Conservation (phyloP, 768 basidiomycete species). For the Gloeopeniophorella convolvens region DNA sequence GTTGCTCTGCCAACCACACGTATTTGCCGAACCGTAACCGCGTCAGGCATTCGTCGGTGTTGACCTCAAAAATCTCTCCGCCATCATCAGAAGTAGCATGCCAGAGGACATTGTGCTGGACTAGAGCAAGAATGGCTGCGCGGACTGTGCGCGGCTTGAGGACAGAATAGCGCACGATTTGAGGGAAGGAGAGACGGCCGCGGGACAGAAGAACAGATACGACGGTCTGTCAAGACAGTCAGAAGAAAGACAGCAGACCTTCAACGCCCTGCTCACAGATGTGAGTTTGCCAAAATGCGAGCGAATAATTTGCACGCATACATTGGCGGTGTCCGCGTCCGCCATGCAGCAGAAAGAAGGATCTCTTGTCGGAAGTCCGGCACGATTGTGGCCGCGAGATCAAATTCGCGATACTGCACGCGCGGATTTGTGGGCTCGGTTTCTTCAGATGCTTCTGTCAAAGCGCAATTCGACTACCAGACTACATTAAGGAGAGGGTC, state of each 20-base stretch:
- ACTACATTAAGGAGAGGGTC: too few species aligned
- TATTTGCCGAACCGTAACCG: conserved; percentile 80
- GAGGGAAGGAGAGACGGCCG: conserved; percentile 69
- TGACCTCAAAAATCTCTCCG: conserved; percentile 74
- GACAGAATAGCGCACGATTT: conserved; percentile 62
- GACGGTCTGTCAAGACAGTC: conserved; percentile 46
- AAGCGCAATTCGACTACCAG: too few species aligned
- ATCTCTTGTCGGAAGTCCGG: too few species aligned
- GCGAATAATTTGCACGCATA: conserved; percentile 57
- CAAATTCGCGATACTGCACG: too few species aligned
- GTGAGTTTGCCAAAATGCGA: conserved; percentile 61
- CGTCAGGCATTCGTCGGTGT: conserved; percentile 75
- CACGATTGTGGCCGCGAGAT: too few species aligned
- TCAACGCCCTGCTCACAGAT: conserved; percentile 41
- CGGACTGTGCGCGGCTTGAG: conserved; percentile 64
- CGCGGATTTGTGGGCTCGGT: too few species aligned
- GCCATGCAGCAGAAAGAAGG: conserved; percentile 49
- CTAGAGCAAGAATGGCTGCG: conserved; percentile 65
- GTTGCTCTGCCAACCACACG: conserved; percentile 62
- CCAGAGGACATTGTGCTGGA: conserved; percentile 92
- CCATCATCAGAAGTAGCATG: conserved; percentile 68
- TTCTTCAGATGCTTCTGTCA: too few species aligned
- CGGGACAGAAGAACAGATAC: conserved; percentile 68
- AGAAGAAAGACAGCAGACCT: background rate
- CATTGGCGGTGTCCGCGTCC: conserved; percentile 50